Evolutionary conservation across 192 early-diverging fungal species (phyloP).

Genomic region (Podila clonocystis): DNA sequence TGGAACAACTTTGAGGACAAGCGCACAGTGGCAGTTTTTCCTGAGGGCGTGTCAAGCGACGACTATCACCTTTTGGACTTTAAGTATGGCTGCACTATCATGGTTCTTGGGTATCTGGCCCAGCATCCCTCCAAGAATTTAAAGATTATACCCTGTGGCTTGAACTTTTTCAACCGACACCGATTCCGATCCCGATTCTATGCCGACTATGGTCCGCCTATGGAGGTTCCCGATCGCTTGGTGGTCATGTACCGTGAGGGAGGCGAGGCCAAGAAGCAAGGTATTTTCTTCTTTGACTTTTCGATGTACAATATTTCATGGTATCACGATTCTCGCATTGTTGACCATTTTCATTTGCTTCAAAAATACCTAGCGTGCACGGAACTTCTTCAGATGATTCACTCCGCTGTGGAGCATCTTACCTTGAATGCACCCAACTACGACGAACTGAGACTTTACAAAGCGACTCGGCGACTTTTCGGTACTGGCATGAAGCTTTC

Average conservation of each 20-base stretch:
- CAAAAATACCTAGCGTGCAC: conserved; percentile 37
- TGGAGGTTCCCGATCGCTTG: conserved; percentile 42
- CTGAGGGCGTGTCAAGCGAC: conserved; percentile 54
- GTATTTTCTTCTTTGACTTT: conserved; percentile 1
- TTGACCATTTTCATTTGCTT: conserved; percentile 2
- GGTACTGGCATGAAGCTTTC: conserved; percentile 32
- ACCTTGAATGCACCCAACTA: conserved; percentile 57
- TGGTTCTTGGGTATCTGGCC: conserved; percentile 54
- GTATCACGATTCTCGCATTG: neutral
- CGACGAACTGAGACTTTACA: conserved; percentile 48
- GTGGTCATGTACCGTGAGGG: conserved; percentile 48
- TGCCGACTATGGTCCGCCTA: conserved; percentile 41
- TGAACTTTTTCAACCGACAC: conserved; percentile 60
- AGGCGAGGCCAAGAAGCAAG: conserved; percentile 47
- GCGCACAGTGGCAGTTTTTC: conserved; percentile 50
- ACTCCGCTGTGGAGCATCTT: conserved; percentile 40
- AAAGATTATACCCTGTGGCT: conserved; percentile 53
- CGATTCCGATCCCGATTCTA: conserved; percentile 56
- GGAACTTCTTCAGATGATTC: conserved; percentile 52
- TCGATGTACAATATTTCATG: neutral
- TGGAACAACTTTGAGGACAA: conserved; percentile 52
- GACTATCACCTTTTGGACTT: conserved; percentile 54
- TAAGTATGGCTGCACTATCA: conserved; percentile 57
- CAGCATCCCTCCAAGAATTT: conserved; percentile 38
- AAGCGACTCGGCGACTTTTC: conserved; percentile 52